Conservation (phyloP, 192 early-diverging fungal species). For the Geranomyces michiganensis region DNA sequence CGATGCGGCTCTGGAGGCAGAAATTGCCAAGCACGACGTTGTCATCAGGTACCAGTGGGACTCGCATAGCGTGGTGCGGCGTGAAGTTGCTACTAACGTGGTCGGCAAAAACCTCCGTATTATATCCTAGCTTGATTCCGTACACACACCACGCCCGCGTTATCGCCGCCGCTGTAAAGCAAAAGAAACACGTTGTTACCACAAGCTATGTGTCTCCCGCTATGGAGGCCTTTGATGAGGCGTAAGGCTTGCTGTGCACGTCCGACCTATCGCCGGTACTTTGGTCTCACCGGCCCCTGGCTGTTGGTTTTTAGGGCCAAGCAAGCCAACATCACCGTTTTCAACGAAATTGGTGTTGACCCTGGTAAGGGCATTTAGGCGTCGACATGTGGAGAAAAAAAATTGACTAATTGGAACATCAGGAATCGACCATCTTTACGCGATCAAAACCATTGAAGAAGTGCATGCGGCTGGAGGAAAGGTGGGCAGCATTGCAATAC, state of each 20-base stretch:
- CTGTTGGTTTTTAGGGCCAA: slow-evolving; percentile 60
- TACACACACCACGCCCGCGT: slow-evolving; percentile 82
- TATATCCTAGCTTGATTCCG: slow-evolving; percentile 49
- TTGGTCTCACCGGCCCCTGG: neutral
- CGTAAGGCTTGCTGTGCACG: slow-evolving; percentile 42
- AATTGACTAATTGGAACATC: slow-evolving; percentile 27
- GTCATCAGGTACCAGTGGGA: slow-evolving; percentile 48
- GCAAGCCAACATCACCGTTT: slow-evolving; percentile 79
- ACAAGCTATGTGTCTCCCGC: slow-evolving; percentile 94
- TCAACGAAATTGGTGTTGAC: slow-evolving; percentile 98
- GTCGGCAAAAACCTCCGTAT: slow-evolving; percentile 1
- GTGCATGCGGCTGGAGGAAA: slow-evolving; percentile 80
- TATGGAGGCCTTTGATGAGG: slow-evolving; percentile 76
- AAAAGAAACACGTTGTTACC: slow-evolving; percentile 92
- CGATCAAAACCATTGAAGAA: slow-evolving; percentile 93
- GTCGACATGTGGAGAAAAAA: too few species aligned
- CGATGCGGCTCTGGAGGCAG: slow-evolving; percentile 50
- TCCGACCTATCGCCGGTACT: too few species aligned
- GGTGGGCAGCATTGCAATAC: too few species aligned
- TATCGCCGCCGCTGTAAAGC: slow-evolving; percentile 72
- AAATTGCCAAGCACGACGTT: slow-evolving; percentile 56
- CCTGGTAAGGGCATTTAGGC: too few species aligned
- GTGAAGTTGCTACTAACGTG: too few species aligned
- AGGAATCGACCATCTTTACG: slow-evolving; percentile 91
- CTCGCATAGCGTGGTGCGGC: too few species aligned